Base-by-base conservation (phyloP, 2,329 filamentous ascomycete species). In the Trichoderma sp. region DNA sequence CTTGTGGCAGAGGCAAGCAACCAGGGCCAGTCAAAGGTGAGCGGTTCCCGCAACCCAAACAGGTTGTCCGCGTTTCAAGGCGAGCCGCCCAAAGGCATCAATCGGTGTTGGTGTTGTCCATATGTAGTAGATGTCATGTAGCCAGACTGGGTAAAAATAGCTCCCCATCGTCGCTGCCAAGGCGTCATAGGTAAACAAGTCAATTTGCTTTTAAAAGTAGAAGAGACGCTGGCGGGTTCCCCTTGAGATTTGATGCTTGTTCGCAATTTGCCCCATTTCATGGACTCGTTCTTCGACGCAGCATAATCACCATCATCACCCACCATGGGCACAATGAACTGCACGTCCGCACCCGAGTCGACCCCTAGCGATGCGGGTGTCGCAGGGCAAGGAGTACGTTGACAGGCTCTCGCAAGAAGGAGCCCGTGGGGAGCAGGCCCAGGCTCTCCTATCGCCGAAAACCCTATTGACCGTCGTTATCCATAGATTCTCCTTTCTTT, bases 401-500 rank as follows among this genome's bases (percentile, higher is more conserved):
- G 56, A 62, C 57, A 45, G 61, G 52, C 52, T 57, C 51, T 30
- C 61, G 44, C 28, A 34, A 34, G 41, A 65, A 14, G 21, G 34
- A 30, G 21, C 26, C 48, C 41, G 50, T 50, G 48, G 21, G 19
- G 50, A 50, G 48, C 28, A 21, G 17, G 39, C 43, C 39, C 34
- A 17, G 51, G 30, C 30, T 28, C 48, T 41, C 48, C 34, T 45
- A 45, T 54, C 45, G 39, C 41, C 34, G 3, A 7, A 14, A 15
- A 14, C 39, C 19, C 19, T 39, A 54, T 52, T 63, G 28, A 63
- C 60, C 34, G 14, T 5, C 15, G 28, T 55, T 34, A 4, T 15
- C n/a, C 41, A 34, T 19, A 87, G 83, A 82, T 87, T 67, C 79
- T 90, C 39, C 80, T 90, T 68, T 88, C 87, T 54, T 90, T 89